Evolutionary conservation across 1,284 basidiomycete genomes (phyloP).

Genomic region (Apiotrichum akiyoshidainum): DNA sequence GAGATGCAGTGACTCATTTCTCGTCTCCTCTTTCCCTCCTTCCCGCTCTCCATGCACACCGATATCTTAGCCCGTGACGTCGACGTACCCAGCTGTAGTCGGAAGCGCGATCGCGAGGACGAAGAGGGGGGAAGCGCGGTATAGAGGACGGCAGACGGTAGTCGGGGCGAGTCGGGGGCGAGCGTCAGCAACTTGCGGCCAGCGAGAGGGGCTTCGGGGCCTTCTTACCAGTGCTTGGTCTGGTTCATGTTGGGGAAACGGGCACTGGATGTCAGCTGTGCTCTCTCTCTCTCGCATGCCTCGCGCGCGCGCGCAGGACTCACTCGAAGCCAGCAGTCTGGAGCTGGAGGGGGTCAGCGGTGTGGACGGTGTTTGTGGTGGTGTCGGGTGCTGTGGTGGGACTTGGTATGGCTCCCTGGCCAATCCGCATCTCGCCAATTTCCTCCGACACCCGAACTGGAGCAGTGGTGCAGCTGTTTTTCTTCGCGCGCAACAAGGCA

Average conservation of each 20-base stretch:
- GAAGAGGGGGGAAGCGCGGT: too few relatives aligned
- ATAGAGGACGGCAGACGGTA: neutral
- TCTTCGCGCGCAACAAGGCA: too few relatives aligned
- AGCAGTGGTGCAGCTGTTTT: too few relatives aligned
- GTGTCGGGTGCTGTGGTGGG: neutral
- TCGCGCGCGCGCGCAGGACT: conserved; percentile 22
- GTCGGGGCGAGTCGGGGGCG: conserved; percentile 3
- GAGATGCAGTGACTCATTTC: too few relatives aligned
- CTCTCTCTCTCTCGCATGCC: too few relatives aligned
- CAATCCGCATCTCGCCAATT: too few relatives aligned
- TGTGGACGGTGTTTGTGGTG: neutral
- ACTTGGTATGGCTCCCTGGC: too few relatives aligned
- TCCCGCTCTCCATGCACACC: neutral
- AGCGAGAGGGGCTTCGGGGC: neutral
- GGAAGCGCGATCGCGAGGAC: too few relatives aligned
- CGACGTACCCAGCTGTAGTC: conserved; percentile 21
- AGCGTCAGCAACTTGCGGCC: neutral
- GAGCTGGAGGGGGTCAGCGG: conserved; percentile 31
- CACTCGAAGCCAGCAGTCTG: conserved; percentile 54
- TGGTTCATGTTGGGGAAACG: conserved; percentile 96
- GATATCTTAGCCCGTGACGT: neutral
- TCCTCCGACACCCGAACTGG: too few relatives aligned
- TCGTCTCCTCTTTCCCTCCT: neutral
- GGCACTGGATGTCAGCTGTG: conserved; percentile 54
- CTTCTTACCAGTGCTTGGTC: conserved; percentile 80